Evolutionary conservation across 1,284 basidiomycete species (phyloP).

Genomic region (Quambalaria eucalypti): DNA sequence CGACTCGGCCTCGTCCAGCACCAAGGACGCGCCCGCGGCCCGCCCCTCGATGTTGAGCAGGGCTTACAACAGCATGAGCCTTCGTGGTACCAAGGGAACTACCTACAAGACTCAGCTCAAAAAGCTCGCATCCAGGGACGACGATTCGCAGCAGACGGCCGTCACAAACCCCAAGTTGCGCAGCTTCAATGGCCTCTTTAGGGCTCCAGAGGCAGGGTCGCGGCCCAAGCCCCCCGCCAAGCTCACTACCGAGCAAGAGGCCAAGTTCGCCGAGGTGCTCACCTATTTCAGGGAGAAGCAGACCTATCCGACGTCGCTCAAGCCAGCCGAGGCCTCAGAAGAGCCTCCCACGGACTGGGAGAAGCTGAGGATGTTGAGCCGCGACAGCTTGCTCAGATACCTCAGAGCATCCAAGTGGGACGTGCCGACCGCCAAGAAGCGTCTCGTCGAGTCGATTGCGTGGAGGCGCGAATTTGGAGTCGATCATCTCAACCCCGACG

Average conservation of each 20-base stretch:
- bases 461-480: constrained; percentile 49
- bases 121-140: not conserved
- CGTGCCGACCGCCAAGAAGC: constrained; percentile 36
- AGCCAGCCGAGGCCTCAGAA: constrained; percentile 9
- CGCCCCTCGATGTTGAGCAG: not conserved
- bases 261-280: constrained; percentile 29
- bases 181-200: constrained; percentile 24
- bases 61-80: not conserved
- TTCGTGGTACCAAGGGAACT: not conserved
- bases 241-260: constrained; percentile 23
- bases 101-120: not conserved
- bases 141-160: not conserved
- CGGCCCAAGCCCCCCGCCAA: constrained; percentile 15
- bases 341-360: constrained; percentile 41
- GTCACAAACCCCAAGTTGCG: not conserved
- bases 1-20: not conserved
- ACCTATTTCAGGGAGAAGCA: constrained; percentile 19
- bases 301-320: constrained; percentile 24
- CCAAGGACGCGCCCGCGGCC: not conserved
- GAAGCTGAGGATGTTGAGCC: constrained; percentile 39
- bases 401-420: constrained; percentile 49
- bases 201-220: constrained; percentile 23
- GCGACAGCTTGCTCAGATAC: constrained; percentile 45
- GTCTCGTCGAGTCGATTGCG: constrained; percentile 46
- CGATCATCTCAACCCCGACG: constrained; percentile 39